Conservation (phyloP, 495 filamentous ascomycete genomes). For the Platismatia glauca region DNA sequence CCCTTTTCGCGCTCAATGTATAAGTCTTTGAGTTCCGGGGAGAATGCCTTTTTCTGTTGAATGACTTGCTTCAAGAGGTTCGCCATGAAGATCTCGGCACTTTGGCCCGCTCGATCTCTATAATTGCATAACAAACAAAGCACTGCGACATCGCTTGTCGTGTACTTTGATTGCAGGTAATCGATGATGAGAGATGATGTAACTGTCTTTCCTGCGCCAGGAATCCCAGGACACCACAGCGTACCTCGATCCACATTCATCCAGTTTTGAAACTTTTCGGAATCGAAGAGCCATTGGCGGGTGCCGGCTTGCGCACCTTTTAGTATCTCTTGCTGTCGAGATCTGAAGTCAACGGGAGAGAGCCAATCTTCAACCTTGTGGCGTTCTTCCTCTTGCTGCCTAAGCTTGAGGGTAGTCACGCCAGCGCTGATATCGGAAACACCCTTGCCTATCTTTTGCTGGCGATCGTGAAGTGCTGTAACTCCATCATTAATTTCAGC, state of each 20-base stretch:
- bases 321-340: constrained; percentile 22
- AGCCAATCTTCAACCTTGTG: constrained; percentile 16
- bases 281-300: constrained; percentile 38
- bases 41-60: not conserved
- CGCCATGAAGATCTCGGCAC: constrained; percentile 10
- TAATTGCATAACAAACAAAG: constrained; percentile 10
- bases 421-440: not conserved
- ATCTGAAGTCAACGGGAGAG: constrained; percentile 15
- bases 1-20: not conserved
- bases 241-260: constrained; percentile 21
- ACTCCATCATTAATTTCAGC: not conserved
- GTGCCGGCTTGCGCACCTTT: constrained; percentile 32
- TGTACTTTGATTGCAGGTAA: constrained; percentile 15
- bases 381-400: constrained; percentile 5
- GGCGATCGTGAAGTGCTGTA: not conserved
- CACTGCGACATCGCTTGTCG: not conserved
- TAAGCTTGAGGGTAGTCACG: not conserved
- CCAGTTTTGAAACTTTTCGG: constrained; percentile 31
- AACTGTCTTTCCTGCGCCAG: constrained; percentile 35
- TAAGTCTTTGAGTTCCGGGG: not conserved
- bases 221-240: constrained; percentile 39
- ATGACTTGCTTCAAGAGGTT: constrained; percentile 14
- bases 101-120: constrained; percentile 2
- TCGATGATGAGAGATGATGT: constrained; percentile 32
- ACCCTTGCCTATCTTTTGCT: not conserved